phyloP scores from a whole-genome alignment of 768 basidiomycete genomes.

The Hygrophorus pudorinus region DNA sequence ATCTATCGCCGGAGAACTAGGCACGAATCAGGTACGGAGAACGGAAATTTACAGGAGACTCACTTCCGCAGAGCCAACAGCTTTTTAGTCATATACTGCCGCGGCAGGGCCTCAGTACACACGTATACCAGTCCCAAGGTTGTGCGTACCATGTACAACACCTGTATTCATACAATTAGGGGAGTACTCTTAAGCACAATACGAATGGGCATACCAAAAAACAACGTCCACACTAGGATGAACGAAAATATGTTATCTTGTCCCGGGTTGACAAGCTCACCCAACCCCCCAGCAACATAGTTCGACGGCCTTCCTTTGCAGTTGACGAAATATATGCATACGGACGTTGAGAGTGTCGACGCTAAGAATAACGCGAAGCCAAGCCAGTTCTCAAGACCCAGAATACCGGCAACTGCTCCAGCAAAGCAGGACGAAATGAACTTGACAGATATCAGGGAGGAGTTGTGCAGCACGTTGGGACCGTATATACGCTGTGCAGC shows the following conservation, averaged over 20 bases:
- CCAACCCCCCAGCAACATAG: conserved; percentile 51
- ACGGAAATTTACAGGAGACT: too few relatives aligned
- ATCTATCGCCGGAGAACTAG: too few relatives aligned
- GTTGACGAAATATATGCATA: conserved; percentile 57
- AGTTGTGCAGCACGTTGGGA: conserved; percentile 59
- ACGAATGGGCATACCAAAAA: conserved; percentile 57
- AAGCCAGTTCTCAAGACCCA: conserved; percentile 77
- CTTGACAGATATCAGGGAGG: conserved; percentile 54
- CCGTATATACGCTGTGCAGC: conserved; percentile 54
- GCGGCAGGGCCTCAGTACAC: too few relatives aligned
- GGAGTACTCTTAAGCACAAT: background rate
- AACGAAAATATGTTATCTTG: conserved; percentile 90
- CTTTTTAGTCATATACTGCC: background rate
- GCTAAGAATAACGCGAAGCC: conserved; percentile 74
- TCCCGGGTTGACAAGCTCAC: conserved; percentile 71
- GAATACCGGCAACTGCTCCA: conserved; percentile 80
- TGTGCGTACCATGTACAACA: conserved; percentile 38
- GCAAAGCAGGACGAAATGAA: conserved; percentile 79
- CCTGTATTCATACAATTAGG: conserved; percentile 16
- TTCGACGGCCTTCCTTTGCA: conserved; percentile 56
- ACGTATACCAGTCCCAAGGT: too few relatives aligned
- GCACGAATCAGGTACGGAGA: too few relatives aligned
- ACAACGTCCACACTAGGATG: conserved; percentile 87
- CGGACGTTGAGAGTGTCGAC: conserved; percentile 58
- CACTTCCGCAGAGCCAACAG: too few relatives aligned